A percentile compares a stretch with the other conserved stretches of the same genome.
Evolutionary conservation across 75 land plant genomes (phyloP).

Genomic region (Adiantum capillusveneris): DNA sequence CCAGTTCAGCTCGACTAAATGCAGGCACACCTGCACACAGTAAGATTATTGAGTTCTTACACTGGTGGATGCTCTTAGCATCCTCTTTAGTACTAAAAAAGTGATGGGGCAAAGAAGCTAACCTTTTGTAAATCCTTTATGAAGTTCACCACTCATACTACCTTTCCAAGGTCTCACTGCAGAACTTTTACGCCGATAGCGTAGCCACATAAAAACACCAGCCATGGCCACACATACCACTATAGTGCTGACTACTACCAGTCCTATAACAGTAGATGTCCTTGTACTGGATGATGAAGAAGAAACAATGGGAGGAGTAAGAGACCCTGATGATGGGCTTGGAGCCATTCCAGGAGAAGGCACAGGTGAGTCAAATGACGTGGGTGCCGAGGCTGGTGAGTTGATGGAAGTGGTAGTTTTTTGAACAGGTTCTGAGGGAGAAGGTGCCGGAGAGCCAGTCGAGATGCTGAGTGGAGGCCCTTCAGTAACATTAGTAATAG

Average conservation of each 20-base stretch:
- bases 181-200: conserved; percentile 25
- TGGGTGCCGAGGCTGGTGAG: not conserved
- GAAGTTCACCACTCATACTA: conserved; percentile 69
- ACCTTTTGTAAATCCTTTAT: conserved; percentile 69
- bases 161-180: conserved; percentile 66
- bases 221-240: not conserved
- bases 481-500: too few species aligned
- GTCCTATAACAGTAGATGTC: too few species aligned
- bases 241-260: too few species aligned
- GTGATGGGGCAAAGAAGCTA: conserved; percentile 5
- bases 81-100: not conserved
- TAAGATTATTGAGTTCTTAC: not conserved
- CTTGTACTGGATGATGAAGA: conserved; percentile 6
- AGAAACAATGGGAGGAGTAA: conserved; percentile 21
- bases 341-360: not conserved
- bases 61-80: not conserved
- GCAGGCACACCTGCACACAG: conserved; percentile 58
- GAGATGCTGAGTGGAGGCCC: not conserved
- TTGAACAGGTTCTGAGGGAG: not conserved
- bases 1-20: conserved; percentile 54
- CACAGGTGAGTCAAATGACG: too few species aligned
- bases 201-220: conserved; percentile 7
- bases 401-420: not conserved
- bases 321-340: not conserved
- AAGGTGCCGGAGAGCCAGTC: not conserved